Base-by-base conservation (phyloP, 441 rosid species). In the Populus hybrid region DNA sequence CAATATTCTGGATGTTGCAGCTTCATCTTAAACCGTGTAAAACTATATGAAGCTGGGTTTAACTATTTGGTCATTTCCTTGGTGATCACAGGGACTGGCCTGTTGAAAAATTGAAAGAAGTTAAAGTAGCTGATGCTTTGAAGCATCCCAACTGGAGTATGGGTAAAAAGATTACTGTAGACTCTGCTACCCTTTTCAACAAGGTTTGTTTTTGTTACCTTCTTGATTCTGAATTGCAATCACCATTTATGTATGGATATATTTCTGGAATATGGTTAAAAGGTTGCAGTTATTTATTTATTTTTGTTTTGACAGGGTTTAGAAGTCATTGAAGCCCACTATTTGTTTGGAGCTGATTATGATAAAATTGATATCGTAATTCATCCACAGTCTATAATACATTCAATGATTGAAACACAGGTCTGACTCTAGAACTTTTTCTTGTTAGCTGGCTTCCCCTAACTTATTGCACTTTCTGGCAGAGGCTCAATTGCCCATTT, bases 181-280 rank as follows among this genome's bases (percentile, higher is more conserved):
- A 95, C 87, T 95, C 99, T 35, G 98, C 99, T 6, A 95, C 98
- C n/a, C 97, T 95, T 80, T 95, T 95, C 85, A 95, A 95, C 74
- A 93, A 95, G 97, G 98, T 93, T 61, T 77, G 74, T 54, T 66
- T 74, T 5, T 69, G 16, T 76, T 79, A 42, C 54, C 34, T 54
- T 71, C 35, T 35, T 61, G 21, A 40, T 72, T 71, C 38, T 21
- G n/a, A 12, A 68, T 63, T 32, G 30, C 69, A 35, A 69, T 67
- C 68, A 26, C 35, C 10, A n/a, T 76, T 50, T 23, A 10, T 11
- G 40, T 10, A 11, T 10, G 14, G 14, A 40, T 40, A 40, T 40
- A 40, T 3, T 10, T 10, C 14, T 40, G 14, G 50, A 40, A 40
- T 66, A 66, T 66, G 7, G 26, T n/a, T 4, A 66, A 12, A n/a